Evolutionary conservation across 148 eudicot species (phyloP).

Genomic region (Spergularia bocconei): DNA sequence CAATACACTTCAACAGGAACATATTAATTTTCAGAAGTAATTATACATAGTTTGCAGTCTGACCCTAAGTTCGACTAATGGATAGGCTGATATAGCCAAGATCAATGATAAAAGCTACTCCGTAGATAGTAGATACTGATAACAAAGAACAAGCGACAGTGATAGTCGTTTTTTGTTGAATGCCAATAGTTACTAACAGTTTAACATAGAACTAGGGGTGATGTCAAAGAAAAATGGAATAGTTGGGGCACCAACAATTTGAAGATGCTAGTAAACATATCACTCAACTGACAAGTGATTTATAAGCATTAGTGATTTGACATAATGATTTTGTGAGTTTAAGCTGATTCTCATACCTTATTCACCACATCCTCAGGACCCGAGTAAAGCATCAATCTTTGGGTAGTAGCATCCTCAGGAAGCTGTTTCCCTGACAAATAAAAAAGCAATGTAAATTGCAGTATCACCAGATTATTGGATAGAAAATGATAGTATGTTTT

Average conservation of each 20-base stretch:
- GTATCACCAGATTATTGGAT: background rate
- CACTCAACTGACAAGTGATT: background rate
- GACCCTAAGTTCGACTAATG: background rate
- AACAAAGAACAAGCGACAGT: background rate
- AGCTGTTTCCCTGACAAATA: constrained; percentile 61
- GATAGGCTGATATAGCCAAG: background rate
- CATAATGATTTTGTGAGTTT: background rate
- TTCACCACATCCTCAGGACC: constrained; percentile 63
- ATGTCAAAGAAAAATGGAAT: background rate
- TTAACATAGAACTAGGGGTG: too few species aligned
- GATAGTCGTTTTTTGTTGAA: background rate
- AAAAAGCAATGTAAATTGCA: background rate
- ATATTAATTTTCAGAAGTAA: background rate
- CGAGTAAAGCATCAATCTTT: constrained; percentile 52
- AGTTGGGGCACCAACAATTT: background rate
- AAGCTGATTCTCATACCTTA: constrained; percentile 49
- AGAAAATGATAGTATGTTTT: background rate
- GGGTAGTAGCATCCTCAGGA: constrained; percentile 59
- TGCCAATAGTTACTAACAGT: background rate
- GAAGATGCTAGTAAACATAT: background rate
- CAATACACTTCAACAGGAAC: background rate
- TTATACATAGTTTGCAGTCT: background rate
- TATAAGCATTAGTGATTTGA: background rate
- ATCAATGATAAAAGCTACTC: background rate
- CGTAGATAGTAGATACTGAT: too few species aligned